Evolutionary conservation across 768 basidiomycete species (phyloP).

Genomic region (Sistotremastrum suecicum): DNA sequence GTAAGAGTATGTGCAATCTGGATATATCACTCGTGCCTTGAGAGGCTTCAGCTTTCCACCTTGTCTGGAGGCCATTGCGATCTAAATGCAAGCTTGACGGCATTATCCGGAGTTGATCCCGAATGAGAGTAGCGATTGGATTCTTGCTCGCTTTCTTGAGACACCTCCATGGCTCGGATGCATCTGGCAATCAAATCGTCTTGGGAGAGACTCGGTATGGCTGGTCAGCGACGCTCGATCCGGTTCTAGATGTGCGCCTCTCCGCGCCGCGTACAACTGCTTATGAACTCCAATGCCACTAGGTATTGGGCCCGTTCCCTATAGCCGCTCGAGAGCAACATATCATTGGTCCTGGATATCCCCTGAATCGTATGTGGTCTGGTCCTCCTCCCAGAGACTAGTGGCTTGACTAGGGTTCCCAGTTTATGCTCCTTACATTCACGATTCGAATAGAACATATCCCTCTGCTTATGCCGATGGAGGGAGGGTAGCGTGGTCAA

Average conservation of each 20-base stretch:
- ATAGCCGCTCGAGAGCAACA: slow-evolving; percentile 77
- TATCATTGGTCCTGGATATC: slow-evolving; percentile 64
- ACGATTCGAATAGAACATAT: slow-evolving; percentile 26
- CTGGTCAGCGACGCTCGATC: too few species aligned
- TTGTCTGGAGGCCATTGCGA: slow-evolving; percentile 48
- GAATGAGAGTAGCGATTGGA: background rate
- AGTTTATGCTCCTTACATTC: slow-evolving; percentile 42
- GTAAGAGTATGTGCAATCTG: background rate
- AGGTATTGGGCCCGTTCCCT: slow-evolving; percentile 78
- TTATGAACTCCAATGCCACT: background rate
- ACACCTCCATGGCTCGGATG: too few species aligned
- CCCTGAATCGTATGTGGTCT: slow-evolving; percentile 40
- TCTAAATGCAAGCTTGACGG: too few species aligned
- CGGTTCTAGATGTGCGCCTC: too few species aligned
- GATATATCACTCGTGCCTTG: slow-evolving; percentile 35
- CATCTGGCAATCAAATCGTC: too few species aligned
- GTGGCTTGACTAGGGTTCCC: slow-evolving; percentile 3
- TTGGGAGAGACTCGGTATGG: too few species aligned
- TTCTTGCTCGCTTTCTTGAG: background rate
- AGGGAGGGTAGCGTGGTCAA: slow-evolving; percentile 47
- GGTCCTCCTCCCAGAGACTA: background rate
- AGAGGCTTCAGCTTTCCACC: slow-evolving; percentile 81
- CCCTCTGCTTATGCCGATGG: slow-evolving; percentile 57
- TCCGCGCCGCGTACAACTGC: too few species aligned
- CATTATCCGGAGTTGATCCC: slow-evolving; percentile 2